A percentile compares a stretch with the other conserved stretches of the same genome.
Evolutionary conservation across 768 basidiomycete genomes (phyloP).

Genomic region (Megacollybia marginata): DNA sequence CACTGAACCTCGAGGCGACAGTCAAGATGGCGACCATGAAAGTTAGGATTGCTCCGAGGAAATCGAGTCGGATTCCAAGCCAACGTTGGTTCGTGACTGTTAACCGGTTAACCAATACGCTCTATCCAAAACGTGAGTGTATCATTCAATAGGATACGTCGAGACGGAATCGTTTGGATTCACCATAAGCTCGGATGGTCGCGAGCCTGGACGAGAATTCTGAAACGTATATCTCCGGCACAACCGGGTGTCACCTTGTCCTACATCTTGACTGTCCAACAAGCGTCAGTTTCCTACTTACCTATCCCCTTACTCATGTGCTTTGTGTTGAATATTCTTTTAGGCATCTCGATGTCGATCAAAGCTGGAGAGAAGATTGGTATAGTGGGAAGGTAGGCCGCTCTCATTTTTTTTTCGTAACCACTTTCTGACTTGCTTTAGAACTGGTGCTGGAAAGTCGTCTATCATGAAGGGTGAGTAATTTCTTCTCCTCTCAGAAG

Average conservation of each 20-base stretch:
- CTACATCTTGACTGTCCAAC: too few species aligned
- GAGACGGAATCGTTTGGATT: too few species aligned
- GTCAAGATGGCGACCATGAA: conserved; percentile 77
- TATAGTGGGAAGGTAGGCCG: conserved; percentile 58
- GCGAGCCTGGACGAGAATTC: too few species aligned
- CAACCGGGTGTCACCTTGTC: too few species aligned
- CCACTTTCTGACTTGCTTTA: conserved; percentile 10
- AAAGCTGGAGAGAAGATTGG: conserved; percentile 84
- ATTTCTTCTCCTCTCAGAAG: conserved; percentile 20
- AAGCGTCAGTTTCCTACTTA: too few species aligned
- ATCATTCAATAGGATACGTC: too few species aligned
- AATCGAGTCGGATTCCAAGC: conserved; percentile 85
- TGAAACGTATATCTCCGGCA: too few species aligned
- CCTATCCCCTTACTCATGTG: too few species aligned
- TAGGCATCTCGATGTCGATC: conserved; percentile 69
- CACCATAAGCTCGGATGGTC: too few species aligned
- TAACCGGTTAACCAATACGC: conserved; percentile 63
- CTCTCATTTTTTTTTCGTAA: neutral
- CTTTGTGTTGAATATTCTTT: conserved; percentile 50
- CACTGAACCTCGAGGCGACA: conserved; percentile 62
- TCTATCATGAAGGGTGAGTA: conserved; percentile 78
- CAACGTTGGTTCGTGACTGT: conserved; percentile 84
- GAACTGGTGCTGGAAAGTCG: conserved; percentile 85
- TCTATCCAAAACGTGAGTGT: too few species aligned
- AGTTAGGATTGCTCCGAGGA: conserved; percentile 64